These are phyloP conservation scores for Calonectria fujianensis DNA, from an alignment of 2,329 filamentous ascomycete genomes.

Conservation along the genomic window DNA sequence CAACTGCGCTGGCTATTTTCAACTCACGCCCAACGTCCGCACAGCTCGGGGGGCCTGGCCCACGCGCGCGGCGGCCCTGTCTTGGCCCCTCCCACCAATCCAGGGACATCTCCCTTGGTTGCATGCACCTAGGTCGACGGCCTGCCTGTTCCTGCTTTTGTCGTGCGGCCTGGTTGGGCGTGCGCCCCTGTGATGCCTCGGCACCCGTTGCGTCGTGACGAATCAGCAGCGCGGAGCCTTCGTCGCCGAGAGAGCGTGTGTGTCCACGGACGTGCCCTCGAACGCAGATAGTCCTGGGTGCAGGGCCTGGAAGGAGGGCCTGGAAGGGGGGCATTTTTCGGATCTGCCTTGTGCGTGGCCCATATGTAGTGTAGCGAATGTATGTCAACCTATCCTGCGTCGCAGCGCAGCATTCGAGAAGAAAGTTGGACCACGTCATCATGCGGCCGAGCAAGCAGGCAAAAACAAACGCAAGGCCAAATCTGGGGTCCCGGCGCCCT, in stretches of 20 bases:
- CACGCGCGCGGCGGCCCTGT: conserved; percentile 20
- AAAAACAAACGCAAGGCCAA: conserved; percentile 12
- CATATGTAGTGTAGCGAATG: neutral
- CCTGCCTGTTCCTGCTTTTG: conserved; percentile 26
- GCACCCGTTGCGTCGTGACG: conserved; percentile 18
- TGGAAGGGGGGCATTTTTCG: conserved; percentile 12
- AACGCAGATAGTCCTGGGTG: neutral
- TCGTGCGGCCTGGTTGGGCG: conserved; percentile 13
- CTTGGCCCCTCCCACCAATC: neutral
- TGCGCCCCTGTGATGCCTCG: conserved; percentile 18
- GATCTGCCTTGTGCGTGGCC: conserved; percentile 15
- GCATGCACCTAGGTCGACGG: neutral
- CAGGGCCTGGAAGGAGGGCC: neutral
- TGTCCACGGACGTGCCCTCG: neutral
- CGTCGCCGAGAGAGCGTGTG: neutral
- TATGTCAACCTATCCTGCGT: neutral
- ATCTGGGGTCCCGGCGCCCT: conserved; percentile 18
- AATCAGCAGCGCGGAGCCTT: conserved; percentile 16
- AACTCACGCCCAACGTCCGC: neutral
- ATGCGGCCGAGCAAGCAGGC: conserved; percentile 4
- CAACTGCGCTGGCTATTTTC: conserved; percentile 13
- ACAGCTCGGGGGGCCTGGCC: conserved; percentile 8
- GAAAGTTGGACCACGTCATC: conserved; percentile 35
- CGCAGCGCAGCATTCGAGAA: conserved; percentile 36
- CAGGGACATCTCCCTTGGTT: conserved; percentile 3